Base-by-base conservation (phyloP, 2,329 filamentous ascomycete species). In the Aspergillus versicolor region DNA sequence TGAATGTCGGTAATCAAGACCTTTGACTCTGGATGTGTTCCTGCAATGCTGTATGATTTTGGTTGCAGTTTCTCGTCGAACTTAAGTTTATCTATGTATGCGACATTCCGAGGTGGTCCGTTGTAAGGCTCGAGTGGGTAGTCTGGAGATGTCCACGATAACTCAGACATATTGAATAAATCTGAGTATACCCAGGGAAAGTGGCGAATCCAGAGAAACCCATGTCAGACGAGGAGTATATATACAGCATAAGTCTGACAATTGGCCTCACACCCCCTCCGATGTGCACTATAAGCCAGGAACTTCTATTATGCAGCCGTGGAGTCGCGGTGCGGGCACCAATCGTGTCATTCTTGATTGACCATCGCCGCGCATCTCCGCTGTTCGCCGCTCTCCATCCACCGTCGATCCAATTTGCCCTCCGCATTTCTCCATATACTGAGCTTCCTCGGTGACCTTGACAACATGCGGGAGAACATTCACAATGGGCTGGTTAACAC, bases 1-100 rank as follows among this genome's bases (percentile, higher is more conserved):
- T 69, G 70, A 15, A 78, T 75, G 61, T 77, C 71, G 3, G 66
- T 61, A 34, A 77, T 73, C 12, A 77, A 56, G 5, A 77, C 66
- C 55, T 19, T 46, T 40, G 70, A 73, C 19, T 70, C 56, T 7
- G 66, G 62, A 56, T 67, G 61, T 2, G 73, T 75, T 21, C 73
- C 74, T 19, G 58, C 50, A 30, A 77, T 74, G 21, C 69, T 56
- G 55, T 75, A 74, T 13, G 63, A 60, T 48, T 70, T 72, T 5
- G 73, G 74, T 34, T 73, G 63, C 1, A 75, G 63, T 3, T 54
- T 63, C 11, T 63, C 38, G 43, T 70, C 69, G 47, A 75, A 75
- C 7, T 67, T 32, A 9, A 75, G 61, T 8, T 65, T 62, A 49
- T 71, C 65, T 19, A 70, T 67, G 41, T 55, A 59, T 5, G 55